phyloP scores from a whole-genome alignment of 1,284 basidiomycete species.

The Cryptococcus sp. region DNA sequence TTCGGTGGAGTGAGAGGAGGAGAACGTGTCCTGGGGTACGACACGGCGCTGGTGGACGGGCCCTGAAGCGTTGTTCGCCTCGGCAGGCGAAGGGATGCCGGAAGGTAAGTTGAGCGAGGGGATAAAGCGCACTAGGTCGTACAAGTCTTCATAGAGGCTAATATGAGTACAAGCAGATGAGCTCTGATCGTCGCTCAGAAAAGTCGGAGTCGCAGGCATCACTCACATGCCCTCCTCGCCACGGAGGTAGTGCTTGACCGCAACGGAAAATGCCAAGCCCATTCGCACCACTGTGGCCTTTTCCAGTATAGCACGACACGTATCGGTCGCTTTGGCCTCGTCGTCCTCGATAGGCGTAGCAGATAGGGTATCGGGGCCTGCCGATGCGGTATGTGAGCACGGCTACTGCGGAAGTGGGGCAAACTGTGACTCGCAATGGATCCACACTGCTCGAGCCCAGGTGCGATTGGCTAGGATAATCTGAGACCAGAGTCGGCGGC shows the following conservation, averaged over 20 bases:
- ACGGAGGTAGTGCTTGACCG: slow-evolving; percentile 58
- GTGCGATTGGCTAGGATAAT: slow-evolving; percentile 60
- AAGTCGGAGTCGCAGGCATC: neutral
- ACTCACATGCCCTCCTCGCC: slow-evolving; percentile 64
- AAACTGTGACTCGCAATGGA: slow-evolving; percentile 39
- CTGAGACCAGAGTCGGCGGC: slow-evolving; percentile 67
- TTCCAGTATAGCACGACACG: slow-evolving; percentile 63
- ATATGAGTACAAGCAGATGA: slow-evolving; percentile 9
- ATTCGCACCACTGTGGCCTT: slow-evolving; percentile 73
- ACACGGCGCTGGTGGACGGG: slow-evolving; percentile 14
- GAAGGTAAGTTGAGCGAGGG: slow-evolving; percentile 41
- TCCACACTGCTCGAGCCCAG: slow-evolving; percentile 48
- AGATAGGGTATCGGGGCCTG: slow-evolving; percentile 40
- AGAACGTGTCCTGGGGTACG: slow-evolving; percentile 11
- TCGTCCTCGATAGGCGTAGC: slow-evolving; percentile 24
- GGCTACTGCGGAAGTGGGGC: neutral
- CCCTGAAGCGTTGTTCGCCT: slow-evolving; percentile 32
- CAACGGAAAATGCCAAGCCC: slow-evolving; percentile 60
- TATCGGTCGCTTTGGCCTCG: slow-evolving; percentile 52
- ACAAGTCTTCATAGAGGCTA: slow-evolving; percentile 50
- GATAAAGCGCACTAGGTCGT: slow-evolving; percentile 46
- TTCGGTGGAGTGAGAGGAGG: neutral
- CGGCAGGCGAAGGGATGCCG: slow-evolving; percentile 28
- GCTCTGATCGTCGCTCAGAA: neutral
- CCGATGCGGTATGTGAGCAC: neutral